Evolutionary conservation across 805 yeast genomes (phyloP).

Genomic region (Wickerhamiella occidentalis): DNA sequence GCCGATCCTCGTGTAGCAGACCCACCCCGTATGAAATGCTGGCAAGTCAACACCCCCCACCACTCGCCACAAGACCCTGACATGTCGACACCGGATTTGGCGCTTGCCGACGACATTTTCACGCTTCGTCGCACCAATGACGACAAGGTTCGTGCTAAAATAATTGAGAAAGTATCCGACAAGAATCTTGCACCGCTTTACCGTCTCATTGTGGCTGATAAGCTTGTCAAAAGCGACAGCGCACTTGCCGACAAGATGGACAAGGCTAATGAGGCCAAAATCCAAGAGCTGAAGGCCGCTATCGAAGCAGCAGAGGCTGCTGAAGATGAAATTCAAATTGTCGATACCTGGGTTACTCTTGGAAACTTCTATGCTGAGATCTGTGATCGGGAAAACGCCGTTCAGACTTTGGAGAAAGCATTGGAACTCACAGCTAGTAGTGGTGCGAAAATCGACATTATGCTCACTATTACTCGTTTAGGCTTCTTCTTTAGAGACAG

Average conservation of each 20-base stretch:
- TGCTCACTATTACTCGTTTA: constrained; percentile 67
- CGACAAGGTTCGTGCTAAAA: constrained; percentile 32
- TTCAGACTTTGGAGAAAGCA: constrained; percentile 55
- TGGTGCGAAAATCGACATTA: constrained; percentile 81
- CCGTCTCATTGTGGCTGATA: constrained; percentile 45
- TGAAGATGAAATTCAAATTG: constrained; percentile 77
- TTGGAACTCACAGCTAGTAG: constrained; percentile 69
- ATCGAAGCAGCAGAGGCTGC: constrained; percentile 52
- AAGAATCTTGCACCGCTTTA: constrained; percentile 76
- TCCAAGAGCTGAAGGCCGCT: constrained; percentile 35
- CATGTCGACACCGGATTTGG: constrained; percentile 50
- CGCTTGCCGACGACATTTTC: constrained; percentile 70
- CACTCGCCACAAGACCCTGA: neutral
- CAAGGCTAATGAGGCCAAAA: constrained; percentile 43
- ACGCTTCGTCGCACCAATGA: constrained; percentile 37
- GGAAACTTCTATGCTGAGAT: constrained; percentile 82
- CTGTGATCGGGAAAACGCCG: constrained; percentile 68
- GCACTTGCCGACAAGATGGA: constrained; percentile 39
- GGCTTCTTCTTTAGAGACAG: constrained; percentile 86
- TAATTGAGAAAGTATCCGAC: constrained; percentile 43
- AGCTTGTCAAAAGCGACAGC: constrained; percentile 47
- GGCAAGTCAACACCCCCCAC: neutral
- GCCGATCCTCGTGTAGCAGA: no score
- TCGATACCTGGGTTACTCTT: constrained; percentile 61
- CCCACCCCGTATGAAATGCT: neutral